Percentiles rank a stretch among this genome's conserved stretches.
Conservation (phyloP, 139 green algal species). For the Chlamydomonas schloesseri region DNA sequence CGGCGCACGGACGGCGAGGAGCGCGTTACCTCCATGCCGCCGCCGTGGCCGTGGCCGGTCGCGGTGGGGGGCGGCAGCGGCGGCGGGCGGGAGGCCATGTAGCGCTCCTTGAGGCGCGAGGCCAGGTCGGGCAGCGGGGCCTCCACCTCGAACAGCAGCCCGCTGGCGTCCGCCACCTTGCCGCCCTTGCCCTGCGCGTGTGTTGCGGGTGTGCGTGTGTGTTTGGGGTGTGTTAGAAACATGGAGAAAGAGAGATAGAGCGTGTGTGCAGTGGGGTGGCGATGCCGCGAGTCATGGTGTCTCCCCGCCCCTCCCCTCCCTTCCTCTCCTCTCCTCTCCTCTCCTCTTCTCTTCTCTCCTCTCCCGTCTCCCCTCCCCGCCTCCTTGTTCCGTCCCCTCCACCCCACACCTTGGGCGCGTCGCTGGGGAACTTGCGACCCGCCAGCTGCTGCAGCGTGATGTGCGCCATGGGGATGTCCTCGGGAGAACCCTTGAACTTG, state of each 20-base stretch:
- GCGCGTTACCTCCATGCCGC: neutral
- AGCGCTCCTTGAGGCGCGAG: slow-evolving; percentile 14
- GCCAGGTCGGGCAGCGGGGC: slow-evolving; percentile 4
- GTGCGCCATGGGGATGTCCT: slow-evolving; percentile 47
- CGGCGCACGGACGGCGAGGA: slow-evolving; percentile 8
- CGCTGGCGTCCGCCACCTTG: slow-evolving; percentile 3
- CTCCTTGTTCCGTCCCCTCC: neutral
- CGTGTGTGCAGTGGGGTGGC: no score
- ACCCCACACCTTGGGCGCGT: slow-evolving; percentile 22
- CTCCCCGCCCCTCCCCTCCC: no score
- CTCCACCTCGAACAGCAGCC: neutral
- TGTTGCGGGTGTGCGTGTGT: neutral
- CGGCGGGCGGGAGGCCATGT: neutral
- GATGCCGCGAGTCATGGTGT: no score
- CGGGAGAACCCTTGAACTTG: slow-evolving; percentile 59
- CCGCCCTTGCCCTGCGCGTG: slow-evolving; percentile 36
- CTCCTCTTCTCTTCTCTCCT: neutral
- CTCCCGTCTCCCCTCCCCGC: neutral
- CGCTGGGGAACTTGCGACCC: slow-evolving; percentile 9
- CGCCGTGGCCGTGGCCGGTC: neutral
- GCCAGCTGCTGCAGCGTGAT: slow-evolving; percentile 36
- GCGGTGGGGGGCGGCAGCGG: neutral
- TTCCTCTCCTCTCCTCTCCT: neutral
- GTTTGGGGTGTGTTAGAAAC: neutral
- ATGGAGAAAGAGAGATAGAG: neutral